These are phyloP conservation scores for Hyphopichia pseudoburtonii DNA, from an alignment of 1,139 yeast genomes.

Conservation along the genomic window DNA sequence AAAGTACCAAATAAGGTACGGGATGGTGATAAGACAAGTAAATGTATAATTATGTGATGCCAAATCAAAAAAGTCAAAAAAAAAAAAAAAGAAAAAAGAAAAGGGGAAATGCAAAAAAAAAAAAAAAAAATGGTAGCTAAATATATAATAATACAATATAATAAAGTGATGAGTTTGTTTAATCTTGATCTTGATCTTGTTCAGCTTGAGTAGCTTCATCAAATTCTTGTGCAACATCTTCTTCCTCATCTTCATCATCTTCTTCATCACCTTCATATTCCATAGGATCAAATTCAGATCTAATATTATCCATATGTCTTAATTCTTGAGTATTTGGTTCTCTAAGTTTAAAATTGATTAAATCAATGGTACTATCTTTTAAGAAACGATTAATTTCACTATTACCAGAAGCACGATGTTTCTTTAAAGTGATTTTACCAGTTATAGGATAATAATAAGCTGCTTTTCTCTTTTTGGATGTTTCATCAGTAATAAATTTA, in stretches of 20 bases:
- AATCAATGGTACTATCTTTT: constrained; percentile 52
- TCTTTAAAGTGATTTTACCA: constrained; percentile 78
- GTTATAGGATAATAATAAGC: constrained; percentile 78
- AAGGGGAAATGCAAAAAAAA: constrained; percentile 3
- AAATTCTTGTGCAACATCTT: constrained; percentile 15
- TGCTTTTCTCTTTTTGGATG: constrained; percentile 48
- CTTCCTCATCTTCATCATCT: constrained; percentile 31
- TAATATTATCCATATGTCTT: constrained; percentile 61
- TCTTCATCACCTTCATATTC: constrained; percentile 58
- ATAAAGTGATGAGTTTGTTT: background rate
- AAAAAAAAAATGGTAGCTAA: background rate
- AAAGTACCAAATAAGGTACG: no score
- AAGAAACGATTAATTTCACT: constrained; percentile 51
- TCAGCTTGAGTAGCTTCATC: constrained; percentile 22
- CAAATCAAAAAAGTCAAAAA: background rate
- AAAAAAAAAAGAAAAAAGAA: background rate
- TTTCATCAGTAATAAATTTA: constrained; percentile 55
- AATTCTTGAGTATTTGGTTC: constrained; percentile 75
- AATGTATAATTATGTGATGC: background rate
- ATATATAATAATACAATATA: background rate
- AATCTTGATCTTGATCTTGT: background rate
- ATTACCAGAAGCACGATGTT: constrained; percentile 62
- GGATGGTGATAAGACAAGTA: no score
- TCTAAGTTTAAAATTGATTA: constrained; percentile 60
- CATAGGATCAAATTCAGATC: constrained; percentile 78